Evolutionary conservation across 202 grass and related monocot species (phyloP).

Genomic region (Saccharum hybrid): DNA sequence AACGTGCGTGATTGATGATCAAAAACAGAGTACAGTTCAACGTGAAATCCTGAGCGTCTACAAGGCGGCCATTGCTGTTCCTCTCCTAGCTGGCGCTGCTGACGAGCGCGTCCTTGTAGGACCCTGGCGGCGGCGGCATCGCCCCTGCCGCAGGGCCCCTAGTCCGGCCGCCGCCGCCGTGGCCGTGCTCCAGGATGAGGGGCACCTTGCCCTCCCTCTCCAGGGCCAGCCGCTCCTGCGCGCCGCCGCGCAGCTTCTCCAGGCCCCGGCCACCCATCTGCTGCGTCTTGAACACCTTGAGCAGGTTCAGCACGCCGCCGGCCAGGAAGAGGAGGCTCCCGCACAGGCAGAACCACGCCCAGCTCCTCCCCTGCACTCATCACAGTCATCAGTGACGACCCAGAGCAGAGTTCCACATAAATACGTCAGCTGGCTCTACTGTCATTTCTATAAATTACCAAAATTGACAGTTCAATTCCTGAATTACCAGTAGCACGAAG

Average conservation of each 20-base stretch:
- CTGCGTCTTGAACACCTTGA: conserved; percentile 94
- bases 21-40: neutral
- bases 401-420: neutral
- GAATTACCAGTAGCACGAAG: conserved; percentile 49
- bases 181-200: conserved; percentile 66
- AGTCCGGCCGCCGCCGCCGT: conserved; percentile 25
- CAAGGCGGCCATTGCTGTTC: too few species aligned
- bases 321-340: conserved; percentile 70
- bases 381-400: neutral
- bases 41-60: neutral
- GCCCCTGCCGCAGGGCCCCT: neutral
- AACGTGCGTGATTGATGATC: neutral
- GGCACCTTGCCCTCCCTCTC: conserved; percentile 75
- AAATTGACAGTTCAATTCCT: neutral
- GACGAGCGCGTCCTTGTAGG: conserved; percentile 81
- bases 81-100: conserved; percentile 50
- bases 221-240: conserved; percentile 59
- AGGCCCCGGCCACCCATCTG: conserved; percentile 60
- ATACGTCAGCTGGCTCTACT: too few species aligned
- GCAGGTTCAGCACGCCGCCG: conserved; percentile 68
- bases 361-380: conserved; percentile 59
- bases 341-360: conserved; percentile 63
- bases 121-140: conserved; percentile 22
- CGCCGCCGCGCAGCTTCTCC: conserved; percentile 80
- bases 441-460: too few species aligned